These are phyloP conservation scores for Coffea eugenioides DNA, from an alignment of 257 asterid species.

Conservation along the genomic window DNA sequence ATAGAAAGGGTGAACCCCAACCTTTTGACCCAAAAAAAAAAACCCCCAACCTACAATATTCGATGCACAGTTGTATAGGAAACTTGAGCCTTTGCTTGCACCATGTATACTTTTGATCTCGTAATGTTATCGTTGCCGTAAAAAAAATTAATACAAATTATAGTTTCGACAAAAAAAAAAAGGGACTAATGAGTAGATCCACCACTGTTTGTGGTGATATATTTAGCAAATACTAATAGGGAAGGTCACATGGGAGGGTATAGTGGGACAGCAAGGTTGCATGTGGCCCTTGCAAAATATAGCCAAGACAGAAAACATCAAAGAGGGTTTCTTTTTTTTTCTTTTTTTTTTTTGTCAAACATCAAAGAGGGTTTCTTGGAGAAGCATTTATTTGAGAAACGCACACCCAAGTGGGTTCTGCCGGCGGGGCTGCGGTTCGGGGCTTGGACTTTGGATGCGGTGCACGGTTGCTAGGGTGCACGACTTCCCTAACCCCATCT, in stretches of 20 bases:
- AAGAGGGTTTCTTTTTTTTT: no score
- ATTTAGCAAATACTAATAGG: conserved; percentile 11
- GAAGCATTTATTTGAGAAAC: conserved; percentile 9
- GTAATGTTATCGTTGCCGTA: no score
- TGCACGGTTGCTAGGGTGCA: conserved; percentile 29
- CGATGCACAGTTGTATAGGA: no score
- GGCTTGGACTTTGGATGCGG: background rate
- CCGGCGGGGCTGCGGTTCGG: background rate
- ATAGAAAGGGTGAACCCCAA: no score
- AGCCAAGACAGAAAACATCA: conserved; percentile 11
- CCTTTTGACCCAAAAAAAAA: no score
- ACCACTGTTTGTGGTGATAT: background rate
- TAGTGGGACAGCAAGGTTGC: conserved; percentile 11
- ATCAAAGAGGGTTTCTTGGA: background rate
- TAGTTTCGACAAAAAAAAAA: no score
- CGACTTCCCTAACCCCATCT: background rate
- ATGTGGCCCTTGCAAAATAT: conserved; percentile 16
- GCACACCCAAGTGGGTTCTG: conserved; percentile 18
- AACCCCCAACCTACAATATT: no score
- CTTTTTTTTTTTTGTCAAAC: no score
- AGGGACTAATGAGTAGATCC: no score
- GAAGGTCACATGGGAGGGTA: conserved; percentile 23
- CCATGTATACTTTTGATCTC: no score
- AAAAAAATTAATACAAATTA: no score
- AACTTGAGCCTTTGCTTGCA: no score